Evolutionary conservation across 1,139 yeast species (phyloP).

Genomic region (Yamadazyma sp.): DNA sequence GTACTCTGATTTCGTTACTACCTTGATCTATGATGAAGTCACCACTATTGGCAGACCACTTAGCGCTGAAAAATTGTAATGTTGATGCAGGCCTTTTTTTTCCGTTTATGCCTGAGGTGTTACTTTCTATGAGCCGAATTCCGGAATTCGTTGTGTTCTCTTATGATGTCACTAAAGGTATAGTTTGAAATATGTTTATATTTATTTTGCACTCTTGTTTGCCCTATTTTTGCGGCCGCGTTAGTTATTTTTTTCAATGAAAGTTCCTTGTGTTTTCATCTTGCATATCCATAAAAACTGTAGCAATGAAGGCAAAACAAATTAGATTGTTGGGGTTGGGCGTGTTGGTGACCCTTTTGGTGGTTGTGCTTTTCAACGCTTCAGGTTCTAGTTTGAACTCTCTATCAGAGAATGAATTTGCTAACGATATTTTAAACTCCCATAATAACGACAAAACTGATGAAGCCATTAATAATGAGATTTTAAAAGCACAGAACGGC

Average conservation of each 20-base stretch:
- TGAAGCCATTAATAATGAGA: slow-evolving; percentile 42
- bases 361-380: slow-evolving; percentile 18
- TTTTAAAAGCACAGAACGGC: slow-evolving; percentile 25
- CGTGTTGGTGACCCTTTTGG: slow-evolving; percentile 15
- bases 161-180: background rate
- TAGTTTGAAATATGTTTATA: background rate
- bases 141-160: too few species aligned
- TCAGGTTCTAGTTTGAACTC: slow-evolving; percentile 4
- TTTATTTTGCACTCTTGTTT: background rate
- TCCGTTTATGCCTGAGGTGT: too few species aligned
- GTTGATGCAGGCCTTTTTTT: too few species aligned
- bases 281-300: too few species aligned
- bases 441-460: slow-evolving; percentile 37
- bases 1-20: slow-evolving; percentile 75
- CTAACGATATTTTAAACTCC: slow-evolving; percentile 27
- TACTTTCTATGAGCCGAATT: too few species aligned
- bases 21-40: slow-evolving; percentile 67
- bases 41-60: slow-evolving; percentile 53
- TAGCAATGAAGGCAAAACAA: slow-evolving; percentile 16
- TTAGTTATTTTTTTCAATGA: background rate
- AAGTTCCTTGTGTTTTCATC: too few species aligned
- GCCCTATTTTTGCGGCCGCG: background rate
- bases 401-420: slow-evolving; percentile 5
- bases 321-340: slow-evolving; percentile 21
- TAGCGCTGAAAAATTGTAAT: slow-evolving; percentile 46